Conservation (phyloP, 306 rosid species). For the Elaeagnus macrophylla region DNA sequence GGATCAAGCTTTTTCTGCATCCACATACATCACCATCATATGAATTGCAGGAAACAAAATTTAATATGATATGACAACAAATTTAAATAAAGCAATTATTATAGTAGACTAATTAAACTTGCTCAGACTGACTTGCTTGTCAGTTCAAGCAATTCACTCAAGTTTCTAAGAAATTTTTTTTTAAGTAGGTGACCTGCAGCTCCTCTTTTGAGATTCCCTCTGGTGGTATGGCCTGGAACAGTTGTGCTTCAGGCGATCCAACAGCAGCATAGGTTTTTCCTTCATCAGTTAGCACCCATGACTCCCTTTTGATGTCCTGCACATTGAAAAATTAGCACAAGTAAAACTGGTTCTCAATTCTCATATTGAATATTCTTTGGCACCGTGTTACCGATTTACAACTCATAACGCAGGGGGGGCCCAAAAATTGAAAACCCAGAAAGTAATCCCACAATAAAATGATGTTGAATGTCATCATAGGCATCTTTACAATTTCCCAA, state of each 20-base stretch:
- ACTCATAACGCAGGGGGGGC: neutral
- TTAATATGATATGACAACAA: neutral
- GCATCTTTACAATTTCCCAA: too few relatives aligned
- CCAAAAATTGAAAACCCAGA: neutral
- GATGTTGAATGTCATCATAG: too few relatives aligned
- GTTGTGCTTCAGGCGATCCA: slow-evolving; percentile 78
- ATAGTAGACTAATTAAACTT: neutral
- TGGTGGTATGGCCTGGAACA: slow-evolving; percentile 58
- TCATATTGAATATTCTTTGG: neutral
- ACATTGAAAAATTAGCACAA: neutral
- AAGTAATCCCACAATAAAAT: too few relatives aligned
- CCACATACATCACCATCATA: slow-evolving; percentile 13
- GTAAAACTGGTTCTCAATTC: neutral
- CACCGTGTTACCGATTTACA: neutral
- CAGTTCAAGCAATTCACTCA: neutral
- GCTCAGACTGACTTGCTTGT: neutral
- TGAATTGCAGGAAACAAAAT: neutral
- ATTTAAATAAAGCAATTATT: neutral
- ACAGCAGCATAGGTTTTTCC: slow-evolving; percentile 52
- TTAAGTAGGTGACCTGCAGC: slow-evolving; percentile 37
- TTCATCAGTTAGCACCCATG: slow-evolving; percentile 67
- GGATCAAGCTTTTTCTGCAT: slow-evolving; percentile 63
- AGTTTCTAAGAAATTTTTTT: neutral
- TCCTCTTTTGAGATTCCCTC: slow-evolving; percentile 79
- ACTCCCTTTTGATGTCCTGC: slow-evolving; percentile 74